Evolutionary conservation across 345 rosid genomes (phyloP).

Genomic region (Salix koriyanagi): DNA sequence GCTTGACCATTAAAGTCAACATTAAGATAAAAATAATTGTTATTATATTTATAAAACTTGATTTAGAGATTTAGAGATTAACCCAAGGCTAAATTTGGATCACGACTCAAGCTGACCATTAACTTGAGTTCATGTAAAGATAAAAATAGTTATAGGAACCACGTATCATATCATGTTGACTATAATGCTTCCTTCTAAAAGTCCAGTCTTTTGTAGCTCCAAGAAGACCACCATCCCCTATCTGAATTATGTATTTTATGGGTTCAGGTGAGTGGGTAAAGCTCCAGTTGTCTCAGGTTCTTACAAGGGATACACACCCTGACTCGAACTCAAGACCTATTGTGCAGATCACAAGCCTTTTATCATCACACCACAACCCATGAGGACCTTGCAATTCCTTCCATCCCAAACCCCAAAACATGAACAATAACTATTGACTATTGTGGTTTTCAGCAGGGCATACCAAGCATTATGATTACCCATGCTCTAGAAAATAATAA

Average conservation of each 20-base stretch:
- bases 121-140: no score
- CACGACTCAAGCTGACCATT: no score
- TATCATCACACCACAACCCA: no score
- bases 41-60: no score
- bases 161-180: conserved; percentile 19
- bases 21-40: no score
- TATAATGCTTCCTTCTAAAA: conserved; percentile 22
- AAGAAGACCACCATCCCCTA: conserved; percentile 15
- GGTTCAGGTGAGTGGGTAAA: no score
- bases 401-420: not conserved
- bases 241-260: conserved; percentile 18
- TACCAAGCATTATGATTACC: not conserved
- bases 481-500: not conserved
- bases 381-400: not conserved
- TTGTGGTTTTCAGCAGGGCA: not conserved
- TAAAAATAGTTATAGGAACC: conserved; percentile 1
- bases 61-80: no score
- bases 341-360: no score
- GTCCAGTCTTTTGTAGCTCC: conserved; percentile 24
- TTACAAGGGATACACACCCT: no score
- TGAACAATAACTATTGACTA: not conserved
- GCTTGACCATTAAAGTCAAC: no score
- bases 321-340: no score
- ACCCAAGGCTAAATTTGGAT: fast-evolving
- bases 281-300: fast-evolving